Conservation (phyloP, 139 green algal genomes). For the Desmodesmus armatus region DNA sequence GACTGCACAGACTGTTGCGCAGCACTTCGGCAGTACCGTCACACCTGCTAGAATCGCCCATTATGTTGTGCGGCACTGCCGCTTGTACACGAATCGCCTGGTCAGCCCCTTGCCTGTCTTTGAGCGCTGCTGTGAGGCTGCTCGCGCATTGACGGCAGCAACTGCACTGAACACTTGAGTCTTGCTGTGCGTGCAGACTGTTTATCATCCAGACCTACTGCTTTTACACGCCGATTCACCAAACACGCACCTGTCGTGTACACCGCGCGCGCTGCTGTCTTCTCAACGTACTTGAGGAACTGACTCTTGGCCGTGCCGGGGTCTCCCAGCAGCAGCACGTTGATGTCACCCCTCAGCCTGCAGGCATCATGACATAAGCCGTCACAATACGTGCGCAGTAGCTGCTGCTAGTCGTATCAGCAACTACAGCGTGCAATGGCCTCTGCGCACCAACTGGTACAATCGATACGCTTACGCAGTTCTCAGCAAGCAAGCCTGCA, state of each 20-base stretch:
- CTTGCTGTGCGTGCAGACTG: too few relatives aligned
- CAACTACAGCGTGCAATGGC: too few relatives aligned
- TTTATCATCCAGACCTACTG: not conserved
- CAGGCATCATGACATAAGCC: conserved; percentile 56
- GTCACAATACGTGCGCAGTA: not conserved
- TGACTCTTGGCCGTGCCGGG: conserved; percentile 96
- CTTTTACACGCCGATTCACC: not conserved
- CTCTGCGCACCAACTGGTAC: too few relatives aligned
- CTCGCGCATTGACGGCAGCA: not conserved
- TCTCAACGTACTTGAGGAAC: conserved; percentile 99
- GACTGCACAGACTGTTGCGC: too few relatives aligned
- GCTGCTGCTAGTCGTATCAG: not conserved
- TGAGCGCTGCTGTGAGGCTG: too few relatives aligned
- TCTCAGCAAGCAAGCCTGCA: too few relatives aligned
- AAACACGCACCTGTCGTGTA: conserved; percentile 89
- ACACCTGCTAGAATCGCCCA: too few relatives aligned
- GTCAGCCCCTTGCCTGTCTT: too few relatives aligned
- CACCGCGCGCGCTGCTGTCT: conserved; percentile 90
- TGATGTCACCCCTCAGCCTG: conserved; percentile 97
- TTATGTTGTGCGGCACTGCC: too few relatives aligned
- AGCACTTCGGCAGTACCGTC: too few relatives aligned
- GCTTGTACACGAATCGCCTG: too few relatives aligned
- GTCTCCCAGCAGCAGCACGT: conserved; percentile 98
- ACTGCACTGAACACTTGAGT: not conserved
- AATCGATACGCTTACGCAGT: too few relatives aligned